Percentiles rank a stretch among this genome's conserved stretches.
Evolutionary conservation across 768 basidiomycete genomes (phyloP).

Genomic region (Megacollybia marginata): DNA sequence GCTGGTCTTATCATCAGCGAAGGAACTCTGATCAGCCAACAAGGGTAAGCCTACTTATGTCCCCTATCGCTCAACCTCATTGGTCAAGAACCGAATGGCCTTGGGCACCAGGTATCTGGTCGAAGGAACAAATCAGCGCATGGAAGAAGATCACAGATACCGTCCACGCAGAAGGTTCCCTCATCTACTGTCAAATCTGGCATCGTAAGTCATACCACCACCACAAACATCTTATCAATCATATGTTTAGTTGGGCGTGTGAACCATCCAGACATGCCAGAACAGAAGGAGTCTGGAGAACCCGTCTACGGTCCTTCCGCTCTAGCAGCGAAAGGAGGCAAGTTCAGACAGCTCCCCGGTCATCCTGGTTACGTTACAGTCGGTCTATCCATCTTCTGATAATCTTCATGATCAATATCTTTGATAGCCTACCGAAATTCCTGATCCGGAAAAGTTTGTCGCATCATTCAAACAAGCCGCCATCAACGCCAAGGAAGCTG

Average conservation of each 20-base stretch:
- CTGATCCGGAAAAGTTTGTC: slow-evolving; percentile 20
- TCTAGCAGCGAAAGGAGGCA: slow-evolving; percentile 19
- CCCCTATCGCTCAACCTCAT: not conserved
- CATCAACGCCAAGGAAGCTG: no score
- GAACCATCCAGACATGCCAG: slow-evolving; percentile 19
- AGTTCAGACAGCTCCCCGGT: slow-evolving; percentile 17
- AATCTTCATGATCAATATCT: no score
- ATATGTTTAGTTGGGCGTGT: slow-evolving; percentile 14
- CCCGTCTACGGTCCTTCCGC: slow-evolving; percentile 20
- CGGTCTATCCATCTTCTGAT: not conserved
- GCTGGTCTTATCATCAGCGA: slow-evolving; percentile 29
- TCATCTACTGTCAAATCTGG: slow-evolving; percentile 28
- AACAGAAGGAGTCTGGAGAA: slow-evolving; percentile 17
- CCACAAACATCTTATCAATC: not conserved
- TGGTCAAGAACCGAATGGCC: slow-evolving; percentile 27
- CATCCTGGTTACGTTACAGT: slow-evolving; percentile 3
- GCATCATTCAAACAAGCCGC: no score
- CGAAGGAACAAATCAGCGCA: slow-evolving; percentile 22
- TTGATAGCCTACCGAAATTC: slow-evolving; percentile 14
- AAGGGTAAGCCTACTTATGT: slow-evolving; percentile 14
- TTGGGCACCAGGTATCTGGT: slow-evolving; percentile 32
- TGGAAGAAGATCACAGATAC: slow-evolving; percentile 32
- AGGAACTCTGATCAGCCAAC: slow-evolving; percentile 21
- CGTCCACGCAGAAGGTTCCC: slow-evolving; percentile 30
- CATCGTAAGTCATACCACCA: slow-evolving; percentile 13